phyloP scores from a whole-genome alignment of 495 filamentous ascomycete species.

The Hypoxylon rickii region DNA sequence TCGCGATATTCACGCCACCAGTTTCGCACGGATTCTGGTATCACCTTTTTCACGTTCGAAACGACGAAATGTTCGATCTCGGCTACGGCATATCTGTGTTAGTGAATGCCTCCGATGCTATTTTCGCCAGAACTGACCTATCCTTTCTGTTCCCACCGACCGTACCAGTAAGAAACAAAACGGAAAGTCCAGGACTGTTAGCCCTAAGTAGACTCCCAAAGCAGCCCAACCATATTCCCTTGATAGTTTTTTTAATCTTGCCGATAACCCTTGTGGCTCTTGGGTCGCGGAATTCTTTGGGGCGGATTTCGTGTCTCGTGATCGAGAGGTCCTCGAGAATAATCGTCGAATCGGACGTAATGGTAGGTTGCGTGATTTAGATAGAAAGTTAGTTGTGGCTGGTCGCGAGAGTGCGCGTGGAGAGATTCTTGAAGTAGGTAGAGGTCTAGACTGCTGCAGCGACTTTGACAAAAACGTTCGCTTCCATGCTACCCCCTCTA shows the following conservation, averaged over 20 bases:
- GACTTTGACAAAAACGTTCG: conserved; percentile 30
- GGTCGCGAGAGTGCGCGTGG: conserved; percentile 6
- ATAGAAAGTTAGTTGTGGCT: conserved; percentile 2
- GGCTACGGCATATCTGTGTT: conserved; percentile 42
- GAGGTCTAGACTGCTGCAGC: background rate
- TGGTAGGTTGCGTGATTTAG: conserved; percentile 6
- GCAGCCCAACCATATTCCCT: conserved; percentile 95
- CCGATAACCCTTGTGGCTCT: conserved; percentile 63
- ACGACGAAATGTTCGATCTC: conserved; percentile 56
- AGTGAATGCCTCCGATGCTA: conserved; percentile 45
- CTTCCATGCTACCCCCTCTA: conserved; percentile 21
- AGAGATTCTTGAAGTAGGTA: background rate
- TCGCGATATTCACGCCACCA: conserved; percentile 48
- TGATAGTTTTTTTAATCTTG: conserved; percentile 77
- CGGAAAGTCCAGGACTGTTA: conserved; percentile 90
- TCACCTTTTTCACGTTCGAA: conserved; percentile 49
- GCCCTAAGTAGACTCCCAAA: conserved; percentile 81
- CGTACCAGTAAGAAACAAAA: conserved; percentile 91
- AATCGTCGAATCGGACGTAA: conserved; percentile 31
- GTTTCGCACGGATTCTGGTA: conserved; percentile 55
- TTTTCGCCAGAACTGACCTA: conserved; percentile 61
- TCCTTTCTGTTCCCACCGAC: conserved; percentile 78
- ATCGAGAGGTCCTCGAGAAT: conserved; percentile 36
- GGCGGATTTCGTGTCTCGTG: conserved; percentile 31
- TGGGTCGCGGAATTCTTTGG: conserved; percentile 21